Percentiles rank a stretch among this genome's conserved stretches.
Evolutionary conservation across 2,329 filamentous ascomycete genomes (phyloP).

Genomic region (Penicillium griseofulvum): DNA sequence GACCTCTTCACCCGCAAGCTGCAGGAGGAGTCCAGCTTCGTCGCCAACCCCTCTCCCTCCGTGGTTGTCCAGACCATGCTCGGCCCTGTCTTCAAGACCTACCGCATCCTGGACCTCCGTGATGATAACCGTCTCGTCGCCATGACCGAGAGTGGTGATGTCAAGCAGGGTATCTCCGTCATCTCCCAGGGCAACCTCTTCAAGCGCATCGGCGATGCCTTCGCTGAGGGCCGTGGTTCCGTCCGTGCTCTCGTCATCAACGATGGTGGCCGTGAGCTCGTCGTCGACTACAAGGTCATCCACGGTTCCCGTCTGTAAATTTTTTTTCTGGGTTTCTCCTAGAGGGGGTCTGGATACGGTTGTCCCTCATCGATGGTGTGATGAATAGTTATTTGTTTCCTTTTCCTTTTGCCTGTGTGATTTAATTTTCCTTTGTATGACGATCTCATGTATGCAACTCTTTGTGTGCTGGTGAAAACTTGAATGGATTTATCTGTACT

Average conservation of each 20-base stretch:
- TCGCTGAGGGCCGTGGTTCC: slow-evolving; percentile 87
- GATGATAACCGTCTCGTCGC: slow-evolving; percentile 78
- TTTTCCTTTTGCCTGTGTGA: slow-evolving; percentile 18
- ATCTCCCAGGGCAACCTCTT: slow-evolving; percentile 93
- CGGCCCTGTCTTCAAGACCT: slow-evolving; percentile 99
- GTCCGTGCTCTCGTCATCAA: slow-evolving; percentile 94
- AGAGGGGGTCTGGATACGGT: slow-evolving; percentile 2
- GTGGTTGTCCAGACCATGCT: slow-evolving; percentile 99
- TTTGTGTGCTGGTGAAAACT: slow-evolving; percentile 18
- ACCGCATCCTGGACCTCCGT: slow-evolving; percentile 96
- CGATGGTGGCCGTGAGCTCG: slow-evolving; percentile 89
- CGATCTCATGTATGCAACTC: slow-evolving; percentile 21
- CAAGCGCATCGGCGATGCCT: slow-evolving; percentile 74
- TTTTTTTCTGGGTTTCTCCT: slow-evolving; percentile 8
- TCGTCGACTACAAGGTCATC: slow-evolving; percentile 98
- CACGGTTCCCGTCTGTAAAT: slow-evolving; percentile 68
- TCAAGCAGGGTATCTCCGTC: slow-evolving; percentile 92
- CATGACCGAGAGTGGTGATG: slow-evolving; percentile 98
- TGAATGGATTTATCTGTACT: slow-evolving; percentile 11
- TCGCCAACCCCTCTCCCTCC: slow-evolving; percentile 93
- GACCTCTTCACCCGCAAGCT: slow-evolving; percentile 99
- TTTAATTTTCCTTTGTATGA: slow-evolving; percentile 27
- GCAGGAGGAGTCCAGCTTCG: slow-evolving; percentile 96
- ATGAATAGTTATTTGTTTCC: slow-evolving; percentile 13
- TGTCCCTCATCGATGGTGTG: slow-evolving; percentile 13